These are phyloP conservation scores for Penicillium coprophilum DNA, from an alignment of 495 filamentous ascomycete species.

Conservation along the genomic window DNA sequence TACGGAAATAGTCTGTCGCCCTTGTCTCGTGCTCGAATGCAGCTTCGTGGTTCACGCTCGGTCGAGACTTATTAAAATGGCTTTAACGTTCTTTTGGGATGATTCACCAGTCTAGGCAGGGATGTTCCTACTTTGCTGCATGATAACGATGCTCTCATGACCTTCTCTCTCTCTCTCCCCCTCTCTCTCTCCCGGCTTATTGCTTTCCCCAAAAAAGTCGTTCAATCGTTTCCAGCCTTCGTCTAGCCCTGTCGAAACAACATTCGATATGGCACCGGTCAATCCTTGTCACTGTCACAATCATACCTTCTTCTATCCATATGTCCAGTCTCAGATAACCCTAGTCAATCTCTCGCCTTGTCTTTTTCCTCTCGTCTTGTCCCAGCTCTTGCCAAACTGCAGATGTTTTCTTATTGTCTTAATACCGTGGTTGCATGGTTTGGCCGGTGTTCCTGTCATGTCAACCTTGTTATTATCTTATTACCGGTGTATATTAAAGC, in stretches of 20 bases:
- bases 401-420: constrained; percentile 3
- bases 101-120: not conserved
- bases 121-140: constrained; percentile 8
- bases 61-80: constrained; percentile 27
- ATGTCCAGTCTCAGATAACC: constrained; percentile 1
- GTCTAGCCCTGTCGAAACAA: not conserved
- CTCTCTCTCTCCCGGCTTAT: constrained; percentile 7
- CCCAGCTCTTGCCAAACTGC: not conserved
- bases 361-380: not conserved
- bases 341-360: constrained; percentile 1
- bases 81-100: not conserved
- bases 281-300: not conserved
- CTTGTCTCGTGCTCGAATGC: constrained; percentile 25
- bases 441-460: constrained; percentile 4
- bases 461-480: not conserved
- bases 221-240: constrained; percentile 5
- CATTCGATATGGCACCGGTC: not conserved
- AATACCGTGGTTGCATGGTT: constrained; percentile 7
- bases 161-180: constrained; percentile 11
- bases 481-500: constrained; percentile 2
- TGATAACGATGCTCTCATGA: constrained; percentile 31
- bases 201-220: constrained; percentile 16
- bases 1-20: constrained; percentile 26
- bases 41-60: constrained; percentile 26
- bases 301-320: constrained; percentile 3